These are phyloP conservation scores for Kazachstania bromeliacearum DNA, from an alignment of 805 yeast species.

Conservation along the genomic window DNA sequence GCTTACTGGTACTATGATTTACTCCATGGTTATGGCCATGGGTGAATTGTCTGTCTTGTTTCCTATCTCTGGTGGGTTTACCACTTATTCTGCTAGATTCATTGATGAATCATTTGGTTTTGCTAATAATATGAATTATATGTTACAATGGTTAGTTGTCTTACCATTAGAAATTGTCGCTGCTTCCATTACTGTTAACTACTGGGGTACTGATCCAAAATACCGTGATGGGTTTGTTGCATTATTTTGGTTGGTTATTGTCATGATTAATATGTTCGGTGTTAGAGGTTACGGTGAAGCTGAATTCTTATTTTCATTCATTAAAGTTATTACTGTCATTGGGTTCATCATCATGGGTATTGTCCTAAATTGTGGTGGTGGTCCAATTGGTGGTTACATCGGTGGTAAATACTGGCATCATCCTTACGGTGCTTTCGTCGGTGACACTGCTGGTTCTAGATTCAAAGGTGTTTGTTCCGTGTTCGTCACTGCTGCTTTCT, in stretches of 20 bases:
- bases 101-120: conserved; percentile 55
- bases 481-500: conserved; percentile 66
- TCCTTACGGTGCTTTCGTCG: conserved; percentile 50
- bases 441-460: conserved; percentile 28
- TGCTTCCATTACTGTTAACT: conserved; percentile 44
- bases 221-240: conserved; percentile 44
- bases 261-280: conserved; percentile 43
- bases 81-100: conserved; percentile 51
- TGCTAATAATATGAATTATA: conserved; percentile 52
- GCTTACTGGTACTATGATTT: conserved; percentile 45
- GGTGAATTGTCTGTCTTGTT: conserved; percentile 56
- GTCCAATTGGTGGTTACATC: conserved; percentile 39
- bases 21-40: conserved; percentile 49
- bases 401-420: conserved; percentile 44
- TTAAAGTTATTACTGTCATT: conserved; percentile 40
- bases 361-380: conserved; percentile 45
- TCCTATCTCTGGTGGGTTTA: conserved; percentile 57
- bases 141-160: conserved; percentile 43
- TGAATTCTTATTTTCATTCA: conserved; percentile 38
- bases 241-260: conserved; percentile 40
- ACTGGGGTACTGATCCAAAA: conserved; percentile 37
- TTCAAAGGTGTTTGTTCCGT: conserved; percentile 63
- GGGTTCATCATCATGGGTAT: conserved; percentile 41
- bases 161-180: conserved; percentile 46
- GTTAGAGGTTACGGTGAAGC: conserved; percentile 49